Evolutionary conservation across 768 basidiomycete species (phyloP), one percentile per base, ranked within the genome.

Genomic region (Hirschioporus abietinus): DNA sequence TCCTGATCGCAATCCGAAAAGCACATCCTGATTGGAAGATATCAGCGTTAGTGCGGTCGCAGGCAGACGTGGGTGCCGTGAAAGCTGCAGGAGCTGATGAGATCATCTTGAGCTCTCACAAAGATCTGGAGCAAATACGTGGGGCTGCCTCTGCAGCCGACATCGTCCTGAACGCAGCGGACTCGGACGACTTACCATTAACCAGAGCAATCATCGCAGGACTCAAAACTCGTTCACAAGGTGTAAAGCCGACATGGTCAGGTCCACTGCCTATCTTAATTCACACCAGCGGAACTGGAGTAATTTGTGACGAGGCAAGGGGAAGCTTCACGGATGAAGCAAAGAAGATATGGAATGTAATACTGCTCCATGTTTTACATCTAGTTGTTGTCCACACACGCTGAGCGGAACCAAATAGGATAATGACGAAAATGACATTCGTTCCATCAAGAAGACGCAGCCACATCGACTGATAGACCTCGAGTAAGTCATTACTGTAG

Each of bases 401-500:
- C 30, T 30, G 30, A 30, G 30, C 30, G 30, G 30, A 30, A 30
- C 8, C 30, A 30, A 30, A 30, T 75, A 83, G 60, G 87, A 88
- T 66, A 70, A 75, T 7, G 76, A 88, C 65, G 67, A 79, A 0
- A 76, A 78, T 15, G 79, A 82, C 63, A 78, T 88, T 1, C 81
- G 83, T 68, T 73, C 78, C 0, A 76, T 88, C 24, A 68, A 82
- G 0, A 75, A 76, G 17, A 81, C 78, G 0, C 80, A 82, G 63
- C 70, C 75, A n/a, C 87, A 88, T 69, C 75, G 87, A 34, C 69
- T 79, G 57, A 83, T 86, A 26, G 87, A 88, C 67, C 68, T 81
- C 8, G 73, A 74, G 23, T 70, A 61, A 61, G 60, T 24, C 30
- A 15, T 3, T 15, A 25, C 30, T 9, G 9, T 61, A 3, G 60